phyloP scores from a whole-genome alignment of 768 basidiomycete genomes.

The Psilocybe sp. region DNA sequence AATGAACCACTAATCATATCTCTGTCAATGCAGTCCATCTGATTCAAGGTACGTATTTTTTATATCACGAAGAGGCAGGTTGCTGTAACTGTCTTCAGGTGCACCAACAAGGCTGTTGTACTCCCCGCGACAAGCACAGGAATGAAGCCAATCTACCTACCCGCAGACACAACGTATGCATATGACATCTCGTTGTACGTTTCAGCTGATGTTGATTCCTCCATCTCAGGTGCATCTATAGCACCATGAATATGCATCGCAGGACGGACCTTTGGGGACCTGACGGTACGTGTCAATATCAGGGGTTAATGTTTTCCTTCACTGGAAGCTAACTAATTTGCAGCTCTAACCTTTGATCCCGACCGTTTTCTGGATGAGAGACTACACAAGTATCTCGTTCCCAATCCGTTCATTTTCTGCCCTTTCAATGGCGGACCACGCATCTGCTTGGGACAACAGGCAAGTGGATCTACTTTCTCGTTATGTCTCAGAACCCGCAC shows the following conservation, averaged over 20 bases:
- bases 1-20: no score
- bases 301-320: not conserved
- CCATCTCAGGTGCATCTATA: conserved; percentile 23
- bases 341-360: conserved; percentile 50
- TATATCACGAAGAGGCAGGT: no score
- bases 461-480: conserved; percentile 6
- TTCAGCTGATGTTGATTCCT: not conserved
- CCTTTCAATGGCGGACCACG: conserved; percentile 39
- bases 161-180: conserved; percentile 1
- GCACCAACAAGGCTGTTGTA: no score
- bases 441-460: conserved; percentile 40
- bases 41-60: no score
- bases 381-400: conserved; percentile 37
- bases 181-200: not conserved
- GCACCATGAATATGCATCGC: conserved; percentile 43
- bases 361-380: conserved; percentile 56
- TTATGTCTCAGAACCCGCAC: not conserved
- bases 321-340: not conserved
- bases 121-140: not conserved
- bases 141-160: conserved; percentile 6
- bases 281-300: conserved; percentile 34
- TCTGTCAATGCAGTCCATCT: no score
- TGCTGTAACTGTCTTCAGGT: no score
- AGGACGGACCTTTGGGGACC: conserved; percentile 50
- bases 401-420: conserved; percentile 41